Evolutionary conservation across 345 rosid species (phyloP), one percentile per base, ranked within the genome.

Genomic region (Schrenkiella parvula): DNA sequence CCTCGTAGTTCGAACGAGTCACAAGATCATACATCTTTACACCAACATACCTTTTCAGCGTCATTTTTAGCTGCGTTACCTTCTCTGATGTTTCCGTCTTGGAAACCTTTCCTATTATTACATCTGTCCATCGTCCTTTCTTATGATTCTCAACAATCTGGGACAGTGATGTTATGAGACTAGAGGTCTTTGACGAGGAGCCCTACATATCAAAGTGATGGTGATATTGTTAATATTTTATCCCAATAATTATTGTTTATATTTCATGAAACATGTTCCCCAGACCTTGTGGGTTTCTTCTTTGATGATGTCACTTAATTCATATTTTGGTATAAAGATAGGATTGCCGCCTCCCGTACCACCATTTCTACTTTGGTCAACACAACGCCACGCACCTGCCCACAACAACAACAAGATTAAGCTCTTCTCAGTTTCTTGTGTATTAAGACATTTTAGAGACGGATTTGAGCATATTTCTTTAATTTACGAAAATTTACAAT

Each of bases 321-420:
- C 51, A 43, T 42, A 64, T 18, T 54, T 64, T 8, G 71, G 57
- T 53, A 55, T 55, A 15, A 64, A 56, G 6, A 72, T 64, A 32
- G 19, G 22, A 41, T 63, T 70, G 1, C 31, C 76, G 1, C 31
- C 70, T 34, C 23, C 57, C 6, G 8, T 61, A 23, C 7, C 28
- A 50, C 70, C 76, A 53, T 56, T 35, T 34, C 14, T 32, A 31
- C 34, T 31, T 46, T 44, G 58, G 57, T 64, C 17, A 9, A 44
- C 0, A 34, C 71, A 64, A 4, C 57, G 47, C 57, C 77, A 73
- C 1, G 11, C 18, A 64, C 70, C 64, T 43, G 28, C 26, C 64
- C 43, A 14, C 26, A 8, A 19, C 11, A 46, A 10, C 35, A 19
- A 8, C n/a, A n/a, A 11, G 4, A 65, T 13, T 3, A 38, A 28